Conservation (phyloP, 2,329 filamentous ascomycete genomes). For the Aspergillus sojae region DNA sequence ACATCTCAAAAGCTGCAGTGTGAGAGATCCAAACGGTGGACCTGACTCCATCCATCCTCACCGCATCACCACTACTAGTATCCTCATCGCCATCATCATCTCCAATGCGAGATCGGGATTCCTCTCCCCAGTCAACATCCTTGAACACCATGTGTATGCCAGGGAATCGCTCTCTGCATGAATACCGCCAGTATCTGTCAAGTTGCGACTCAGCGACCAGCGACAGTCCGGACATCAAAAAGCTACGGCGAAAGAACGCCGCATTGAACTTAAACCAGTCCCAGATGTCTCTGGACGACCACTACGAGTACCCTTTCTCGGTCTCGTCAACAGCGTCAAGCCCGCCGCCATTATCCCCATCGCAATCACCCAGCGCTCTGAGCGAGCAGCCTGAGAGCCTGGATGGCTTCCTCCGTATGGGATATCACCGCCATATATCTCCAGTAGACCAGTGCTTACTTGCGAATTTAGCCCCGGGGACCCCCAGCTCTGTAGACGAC, state of each 20-base stretch:
- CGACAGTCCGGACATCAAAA: slow-evolving; percentile 30
- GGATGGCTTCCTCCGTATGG: slow-evolving; percentile 25
- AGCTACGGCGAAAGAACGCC: slow-evolving; percentile 37
- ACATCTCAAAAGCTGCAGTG: neutral
- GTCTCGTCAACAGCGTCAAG: slow-evolving; percentile 36
- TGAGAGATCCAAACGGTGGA: neutral
- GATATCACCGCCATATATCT: slow-evolving; percentile 7
- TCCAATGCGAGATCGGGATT: slow-evolving; percentile 5
- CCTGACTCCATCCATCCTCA: slow-evolving; percentile 8
- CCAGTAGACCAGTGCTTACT: slow-evolving; percentile 2
- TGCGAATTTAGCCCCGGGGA: slow-evolving; percentile 11
- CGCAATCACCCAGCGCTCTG: slow-evolving; percentile 37
- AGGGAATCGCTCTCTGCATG: slow-evolving; percentile 32
- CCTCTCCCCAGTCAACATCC: slow-evolving; percentile 9
- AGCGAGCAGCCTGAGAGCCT: slow-evolving; percentile 33
- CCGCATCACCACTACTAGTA: neutral
- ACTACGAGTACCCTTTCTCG: slow-evolving; percentile 26
- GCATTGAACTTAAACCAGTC: slow-evolving; percentile 34
- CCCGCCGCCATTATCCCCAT: slow-evolving; percentile 41
- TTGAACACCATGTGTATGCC: slow-evolving; percentile 12
- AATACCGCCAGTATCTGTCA: slow-evolving; percentile 40
- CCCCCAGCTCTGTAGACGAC: slow-evolving; percentile 15
- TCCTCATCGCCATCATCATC: slow-evolving; percentile 12
- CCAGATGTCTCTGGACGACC: slow-evolving; percentile 15
- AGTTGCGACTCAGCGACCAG: slow-evolving; percentile 27